Evolutionary conservation across 148 eudicot species (phyloP), one percentile per base, ranked within the genome.

Genomic region (Persicaria maculosa): DNA sequence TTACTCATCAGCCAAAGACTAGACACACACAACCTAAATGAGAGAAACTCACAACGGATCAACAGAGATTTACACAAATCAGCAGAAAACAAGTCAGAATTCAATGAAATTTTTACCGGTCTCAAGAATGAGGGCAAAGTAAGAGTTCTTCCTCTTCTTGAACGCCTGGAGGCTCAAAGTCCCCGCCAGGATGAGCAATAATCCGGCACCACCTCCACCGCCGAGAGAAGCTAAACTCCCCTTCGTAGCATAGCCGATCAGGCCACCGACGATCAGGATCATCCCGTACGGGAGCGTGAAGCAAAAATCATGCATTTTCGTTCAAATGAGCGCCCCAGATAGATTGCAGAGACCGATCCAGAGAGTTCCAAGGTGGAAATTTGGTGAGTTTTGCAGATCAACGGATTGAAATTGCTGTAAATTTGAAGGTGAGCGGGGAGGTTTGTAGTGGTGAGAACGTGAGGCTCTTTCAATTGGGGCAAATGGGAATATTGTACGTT

Each of bases 231-330:
- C 84, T 65, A 85, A 75, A 80, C 97, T 96, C 2, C 99, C 97
- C 73, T 89, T 96, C 44, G 78, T 85, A 70, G 81, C 87, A 79
- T 80, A 96, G 1, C 97, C 99, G 50, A 96, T 70, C 7, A 89
- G 31, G 62, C 99, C 97, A 50, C 99, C 99, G 50, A 79, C 54
- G 6, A 86, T 71, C 58, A 96, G 75, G 71, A 96, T 44, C 62
- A 96, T 12, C 53, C 97, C 99, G 74, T 92, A 96, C 25, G 99
- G 99, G 78, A 96, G 85, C 74, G 97, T 96, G 86, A 96, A 96
- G 93, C 97, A 96, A 78, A 92, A 96, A 87, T 95, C 99, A 68
- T 89, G 97, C 99, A 95, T 95, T 84, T 90, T 86, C 1, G 68
- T 11, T 4, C 65, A 71, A 76, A 59, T 83, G 84, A 85, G 75